phyloP scores from a whole-genome alignment of 2,329 filamentous ascomycete genomes.

The Lachnellula cervina region DNA sequence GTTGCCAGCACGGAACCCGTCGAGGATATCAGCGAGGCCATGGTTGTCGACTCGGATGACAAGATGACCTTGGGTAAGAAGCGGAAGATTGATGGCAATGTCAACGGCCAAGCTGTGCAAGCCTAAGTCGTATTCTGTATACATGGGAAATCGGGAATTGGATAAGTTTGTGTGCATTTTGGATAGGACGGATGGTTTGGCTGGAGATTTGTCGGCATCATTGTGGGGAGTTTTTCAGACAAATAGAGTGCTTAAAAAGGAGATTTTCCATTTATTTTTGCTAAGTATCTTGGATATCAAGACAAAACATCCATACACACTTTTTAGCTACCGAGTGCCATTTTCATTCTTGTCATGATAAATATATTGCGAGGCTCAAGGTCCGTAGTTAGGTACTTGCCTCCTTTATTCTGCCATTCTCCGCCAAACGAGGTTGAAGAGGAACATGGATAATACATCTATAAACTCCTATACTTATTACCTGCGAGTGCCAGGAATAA shows the following conservation, averaged over 20 bases:
- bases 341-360: no score
- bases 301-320: no score
- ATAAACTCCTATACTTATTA: no score
- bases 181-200: background rate
- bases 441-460: no score
- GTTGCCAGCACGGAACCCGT: constrained; percentile 35
- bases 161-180: background rate
- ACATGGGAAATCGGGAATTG: background rate
- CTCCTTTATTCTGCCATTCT: no score
- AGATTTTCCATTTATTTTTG: no score
- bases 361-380: no score
- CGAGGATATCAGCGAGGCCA: constrained; percentile 28
- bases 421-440: no score
- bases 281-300: no score
- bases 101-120: background rate
- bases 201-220: background rate
- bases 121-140: constrained; percentile 2
- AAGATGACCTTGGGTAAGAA: constrained; percentile 27
- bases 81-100: constrained; percentile 20
- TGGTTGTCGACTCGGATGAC: constrained; percentile 24
- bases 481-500: no score
- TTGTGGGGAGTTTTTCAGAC: background rate
- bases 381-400: no score
- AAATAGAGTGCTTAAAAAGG: background rate
- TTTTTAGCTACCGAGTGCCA: no score